Percentiles rank a stretch among this genome's conserved stretches.
phyloP scores from a whole-genome alignment of 371 early-diverging fungal genomes.

The Chytridium lagenaria region DNA sequence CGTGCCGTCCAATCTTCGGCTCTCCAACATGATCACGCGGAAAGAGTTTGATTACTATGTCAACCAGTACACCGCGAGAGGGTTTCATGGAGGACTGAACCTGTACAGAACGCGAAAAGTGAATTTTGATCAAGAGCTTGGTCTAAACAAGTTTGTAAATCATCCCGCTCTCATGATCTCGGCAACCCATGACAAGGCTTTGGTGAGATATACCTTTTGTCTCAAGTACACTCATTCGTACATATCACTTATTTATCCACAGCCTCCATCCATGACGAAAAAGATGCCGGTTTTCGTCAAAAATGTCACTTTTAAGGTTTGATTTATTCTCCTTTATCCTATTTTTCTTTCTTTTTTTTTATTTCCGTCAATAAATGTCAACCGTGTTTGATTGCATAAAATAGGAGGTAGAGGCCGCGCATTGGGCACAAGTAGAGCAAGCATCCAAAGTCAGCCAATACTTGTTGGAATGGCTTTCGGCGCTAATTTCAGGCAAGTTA shows the following conservation, averaged over 20 bases:
- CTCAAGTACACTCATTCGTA: not conserved
- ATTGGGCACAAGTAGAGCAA: slow-evolving; percentile 36
- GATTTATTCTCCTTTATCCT: not conserved
- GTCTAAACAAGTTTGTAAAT: not conserved
- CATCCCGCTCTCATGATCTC: slow-evolving; percentile 5
- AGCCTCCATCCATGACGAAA: slow-evolving; percentile 7
- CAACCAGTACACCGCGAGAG: slow-evolving; percentile 36
- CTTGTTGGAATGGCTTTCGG: slow-evolving; percentile 25
- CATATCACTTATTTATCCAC: not conserved
- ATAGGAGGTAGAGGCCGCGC: slow-evolving; percentile 19
- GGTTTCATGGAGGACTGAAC: slow-evolving; percentile 51
- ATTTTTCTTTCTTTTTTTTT: not conserved
- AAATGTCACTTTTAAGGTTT: not conserved
- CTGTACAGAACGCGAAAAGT: slow-evolving; percentile 48
- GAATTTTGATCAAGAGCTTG: slow-evolving; percentile 50
- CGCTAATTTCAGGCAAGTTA: not conserved
- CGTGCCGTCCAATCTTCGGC: not conserved
- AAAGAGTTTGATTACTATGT: slow-evolving; percentile 48
- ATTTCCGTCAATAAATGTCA: not conserved
- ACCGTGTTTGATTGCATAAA: not conserved
- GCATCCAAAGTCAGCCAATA: slow-evolving; percentile 21
- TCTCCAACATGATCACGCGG: slow-evolving; percentile 26
- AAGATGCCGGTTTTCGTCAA: slow-evolving; percentile 7
- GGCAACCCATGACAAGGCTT: not conserved
- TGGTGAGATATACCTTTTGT: not conserved